A percentile compares a stretch with the other conserved stretches of the same genome.
phyloP scores from a whole-genome alignment of 306 rosid genomes.

The Rosa multiflora region DNA sequence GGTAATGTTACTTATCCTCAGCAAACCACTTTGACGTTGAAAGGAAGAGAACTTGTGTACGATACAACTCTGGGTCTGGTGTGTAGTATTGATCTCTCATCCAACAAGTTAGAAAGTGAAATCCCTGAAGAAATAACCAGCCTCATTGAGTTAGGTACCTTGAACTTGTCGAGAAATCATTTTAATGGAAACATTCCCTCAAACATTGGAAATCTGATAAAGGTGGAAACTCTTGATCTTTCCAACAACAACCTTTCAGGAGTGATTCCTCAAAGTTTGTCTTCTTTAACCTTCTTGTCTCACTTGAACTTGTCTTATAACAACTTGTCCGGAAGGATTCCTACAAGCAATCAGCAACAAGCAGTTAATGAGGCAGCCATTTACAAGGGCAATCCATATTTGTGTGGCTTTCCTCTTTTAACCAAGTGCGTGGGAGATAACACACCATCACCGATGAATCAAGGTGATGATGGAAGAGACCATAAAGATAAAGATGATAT shows the following conservation, averaged over 20 bases:
- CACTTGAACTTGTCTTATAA: constrained; percentile 14
- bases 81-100: constrained; percentile 6
- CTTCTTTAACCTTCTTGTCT: constrained; percentile 11
- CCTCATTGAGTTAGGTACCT: neutral
- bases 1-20: too few relatives aligned
- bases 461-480: too few relatives aligned
- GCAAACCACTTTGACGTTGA: neutral
- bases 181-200: constrained; percentile 15
- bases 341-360: neutral
- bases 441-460: too few relatives aligned
- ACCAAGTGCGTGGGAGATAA: neutral
- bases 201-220: neutral
- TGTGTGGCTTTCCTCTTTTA: constrained; percentile 3
- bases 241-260: constrained; percentile 9
- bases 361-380: neutral
- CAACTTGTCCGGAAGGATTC: constrained; percentile 20
- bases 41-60: neutral
- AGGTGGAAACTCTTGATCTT: neutral
- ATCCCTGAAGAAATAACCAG: constrained; percentile 11
- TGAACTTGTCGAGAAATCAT: constrained; percentile 21
- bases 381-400: constrained; percentile 5
- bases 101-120: constrained; percentile 13
- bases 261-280: constrained; percentile 2
- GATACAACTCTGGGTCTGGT: neutral
- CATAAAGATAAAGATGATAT: neutral